These are phyloP conservation scores for Chalaropsis ovoidea DNA, from an alignment of 2,329 filamentous ascomycete genomes.

Conservation along the genomic window DNA sequence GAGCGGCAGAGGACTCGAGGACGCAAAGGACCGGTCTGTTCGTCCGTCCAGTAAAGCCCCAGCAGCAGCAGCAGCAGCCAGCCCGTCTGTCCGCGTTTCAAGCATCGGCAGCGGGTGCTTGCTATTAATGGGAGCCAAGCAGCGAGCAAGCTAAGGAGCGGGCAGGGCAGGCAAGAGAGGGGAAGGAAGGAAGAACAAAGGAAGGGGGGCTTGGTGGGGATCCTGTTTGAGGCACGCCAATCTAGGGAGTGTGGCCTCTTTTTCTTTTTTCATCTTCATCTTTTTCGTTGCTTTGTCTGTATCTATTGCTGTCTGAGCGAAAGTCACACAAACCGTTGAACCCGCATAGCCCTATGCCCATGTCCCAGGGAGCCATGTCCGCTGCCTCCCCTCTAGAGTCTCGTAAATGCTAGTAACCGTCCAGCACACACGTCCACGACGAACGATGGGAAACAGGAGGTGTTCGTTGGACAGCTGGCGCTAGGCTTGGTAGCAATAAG, in stretches of 20 bases:
- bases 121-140: not conserved
- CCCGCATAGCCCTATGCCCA: not conserved
- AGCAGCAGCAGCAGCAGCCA: not conserved
- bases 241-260: conserved; percentile 1
- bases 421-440: not conserved
- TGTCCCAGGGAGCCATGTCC: too few species aligned
- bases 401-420: conserved; percentile 1
- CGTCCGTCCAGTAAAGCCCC: not conserved
- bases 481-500: not conserved
- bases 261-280: not conserved
- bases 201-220: conserved; percentile 10
- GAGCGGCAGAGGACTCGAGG: not conserved
- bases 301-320: not conserved
- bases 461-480: not conserved
- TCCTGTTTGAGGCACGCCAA: not conserved
- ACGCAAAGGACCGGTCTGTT: not conserved
- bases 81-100: not conserved
- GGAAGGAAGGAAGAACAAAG: conserved; percentile 25
- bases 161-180: not conserved
- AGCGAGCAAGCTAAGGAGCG: not conserved
- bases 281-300: not conserved
- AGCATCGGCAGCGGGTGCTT: conserved; percentile 1
- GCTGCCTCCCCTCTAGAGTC: too few species aligned
- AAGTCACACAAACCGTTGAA: not conserved
- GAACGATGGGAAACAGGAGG: too few species aligned